Conservation (phyloP, 805 yeast genomes). For the Zygotorulaspora chibaensis region DNA sequence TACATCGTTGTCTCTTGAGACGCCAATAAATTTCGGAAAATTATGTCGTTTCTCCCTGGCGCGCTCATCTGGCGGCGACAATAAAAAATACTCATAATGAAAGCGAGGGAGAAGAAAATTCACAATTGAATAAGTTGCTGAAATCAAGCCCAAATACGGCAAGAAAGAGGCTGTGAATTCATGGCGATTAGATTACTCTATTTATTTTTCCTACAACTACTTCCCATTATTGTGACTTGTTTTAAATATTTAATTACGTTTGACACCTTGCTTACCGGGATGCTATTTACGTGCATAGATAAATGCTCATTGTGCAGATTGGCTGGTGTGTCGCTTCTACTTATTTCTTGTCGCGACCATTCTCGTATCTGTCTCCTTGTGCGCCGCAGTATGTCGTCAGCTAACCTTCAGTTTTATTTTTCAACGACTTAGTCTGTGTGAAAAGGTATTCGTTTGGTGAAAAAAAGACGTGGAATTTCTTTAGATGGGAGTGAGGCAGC, state of each 20-base stretch:
- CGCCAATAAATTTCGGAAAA: background rate
- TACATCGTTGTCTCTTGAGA: background rate
- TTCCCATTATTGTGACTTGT: background rate
- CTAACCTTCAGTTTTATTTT: background rate
- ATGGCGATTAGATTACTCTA: background rate
- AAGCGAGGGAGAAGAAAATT: background rate
- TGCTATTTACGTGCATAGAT: background rate
- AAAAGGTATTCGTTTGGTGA: background rate
- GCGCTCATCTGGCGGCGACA: constrained; percentile 2
- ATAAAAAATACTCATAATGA: constrained; percentile 1
- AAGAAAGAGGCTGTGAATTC: background rate
- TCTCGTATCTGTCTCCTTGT: background rate
- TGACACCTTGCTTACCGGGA: no score
- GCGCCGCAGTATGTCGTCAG: background rate
- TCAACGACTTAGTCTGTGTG: background rate
- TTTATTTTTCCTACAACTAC: background rate
- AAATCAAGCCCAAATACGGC: background rate
- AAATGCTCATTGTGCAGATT: no score
- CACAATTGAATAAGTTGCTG: background rate
- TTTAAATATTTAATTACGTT: background rate
- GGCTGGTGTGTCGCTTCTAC: background rate
- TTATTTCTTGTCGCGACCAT: background rate
- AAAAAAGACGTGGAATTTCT: background rate
- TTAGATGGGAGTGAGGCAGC: no score
- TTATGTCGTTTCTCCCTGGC: constrained; percentile 1